Percentiles rank a stretch among this genome's conserved stretches.
Conservation (phyloP, 2,329 filamentous ascomycete genomes). For the Cladophialophora carrionii region DNA sequence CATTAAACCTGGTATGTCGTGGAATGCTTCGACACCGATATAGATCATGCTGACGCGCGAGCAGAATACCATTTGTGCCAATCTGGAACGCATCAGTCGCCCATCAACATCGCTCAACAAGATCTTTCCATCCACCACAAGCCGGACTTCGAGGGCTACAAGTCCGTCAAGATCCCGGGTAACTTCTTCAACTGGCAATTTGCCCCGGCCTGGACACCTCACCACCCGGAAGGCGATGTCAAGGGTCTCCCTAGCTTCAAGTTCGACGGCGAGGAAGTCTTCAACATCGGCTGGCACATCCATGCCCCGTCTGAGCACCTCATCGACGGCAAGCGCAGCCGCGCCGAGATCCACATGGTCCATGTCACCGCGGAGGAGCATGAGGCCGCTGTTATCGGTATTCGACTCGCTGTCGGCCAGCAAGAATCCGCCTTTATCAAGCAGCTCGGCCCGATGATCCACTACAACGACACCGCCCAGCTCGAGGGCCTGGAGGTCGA, state of each 20-base stretch:
- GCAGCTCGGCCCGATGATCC: conserved; percentile 47
- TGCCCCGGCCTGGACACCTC: conserved; percentile 51
- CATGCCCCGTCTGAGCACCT: conserved; percentile 57
- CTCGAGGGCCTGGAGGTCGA: conserved; percentile 32
- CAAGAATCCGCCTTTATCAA: conserved; percentile 42
- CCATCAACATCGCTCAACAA: conserved; percentile 51
- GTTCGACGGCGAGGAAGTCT: conserved; percentile 54
- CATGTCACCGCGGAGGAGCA: conserved; percentile 50
- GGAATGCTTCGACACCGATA: background rate
- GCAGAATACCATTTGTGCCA: conserved; percentile 52
- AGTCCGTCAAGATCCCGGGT: conserved; percentile 41
- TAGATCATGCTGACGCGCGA: conserved; percentile 12
- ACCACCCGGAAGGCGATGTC: conserved; percentile 45
- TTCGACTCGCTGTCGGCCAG: conserved; percentile 48
- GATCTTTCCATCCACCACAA: conserved; percentile 49
- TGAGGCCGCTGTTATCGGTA: conserved; percentile 52
- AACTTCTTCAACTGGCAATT: conserved; percentile 56
- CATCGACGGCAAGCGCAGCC: conserved; percentile 46
- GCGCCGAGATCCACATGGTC: conserved; percentile 56
- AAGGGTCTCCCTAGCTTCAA: conserved; percentile 48
- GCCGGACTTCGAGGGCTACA: conserved; percentile 49
- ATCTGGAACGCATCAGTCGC: conserved; percentile 56
- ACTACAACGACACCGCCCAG: conserved; percentile 44
- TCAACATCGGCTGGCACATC: conserved; percentile 57
- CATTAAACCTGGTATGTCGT: conserved; percentile 30